Conservation (phyloP, 2,329 filamentous ascomycete species). For the Rutstroemia sp. region DNA sequence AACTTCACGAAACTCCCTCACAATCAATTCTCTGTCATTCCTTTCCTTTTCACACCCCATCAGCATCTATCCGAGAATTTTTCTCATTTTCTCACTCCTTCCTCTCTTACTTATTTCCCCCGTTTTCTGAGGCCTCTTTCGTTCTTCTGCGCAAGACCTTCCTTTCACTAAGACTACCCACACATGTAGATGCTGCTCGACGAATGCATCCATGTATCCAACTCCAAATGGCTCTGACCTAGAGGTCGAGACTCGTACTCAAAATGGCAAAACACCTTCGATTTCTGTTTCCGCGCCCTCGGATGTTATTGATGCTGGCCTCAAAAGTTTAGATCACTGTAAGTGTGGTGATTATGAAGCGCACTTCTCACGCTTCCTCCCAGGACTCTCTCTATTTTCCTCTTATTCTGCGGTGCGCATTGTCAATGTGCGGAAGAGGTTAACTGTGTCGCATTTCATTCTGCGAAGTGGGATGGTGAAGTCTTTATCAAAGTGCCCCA, state of each 20-base stretch:
- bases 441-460: too few relatives aligned
- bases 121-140: background rate
- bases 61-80: background rate
- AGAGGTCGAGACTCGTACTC: conserved; percentile 26
- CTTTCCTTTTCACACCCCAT: background rate
- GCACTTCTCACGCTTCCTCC: background rate
- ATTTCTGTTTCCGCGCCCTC: conserved; percentile 24
- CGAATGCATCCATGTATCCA: conserved; percentile 31
- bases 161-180: too few relatives aligned
- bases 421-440: too few relatives aligned
- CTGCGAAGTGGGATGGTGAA: too few relatives aligned
- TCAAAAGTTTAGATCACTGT: conserved; percentile 77
- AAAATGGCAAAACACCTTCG: conserved; percentile 20
- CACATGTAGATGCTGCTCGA: conserved; percentile 21
- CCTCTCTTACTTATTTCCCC: background rate
- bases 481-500: background rate
- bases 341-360: conserved; percentile 19
- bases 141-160: too few relatives aligned
- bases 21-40: background rate
- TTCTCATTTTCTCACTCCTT: conserved; percentile 5
- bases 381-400: background rate
- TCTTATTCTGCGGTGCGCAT: background rate
- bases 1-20: background rate
- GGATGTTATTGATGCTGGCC: conserved; percentile 59
- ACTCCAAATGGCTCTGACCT: conserved; percentile 27